A percentile compares a stretch with the other conserved stretches of the same genome.
Evolutionary conservation across 257 asterid genomes (phyloP).

Genomic region (Lithospermum erythrorhizon): DNA sequence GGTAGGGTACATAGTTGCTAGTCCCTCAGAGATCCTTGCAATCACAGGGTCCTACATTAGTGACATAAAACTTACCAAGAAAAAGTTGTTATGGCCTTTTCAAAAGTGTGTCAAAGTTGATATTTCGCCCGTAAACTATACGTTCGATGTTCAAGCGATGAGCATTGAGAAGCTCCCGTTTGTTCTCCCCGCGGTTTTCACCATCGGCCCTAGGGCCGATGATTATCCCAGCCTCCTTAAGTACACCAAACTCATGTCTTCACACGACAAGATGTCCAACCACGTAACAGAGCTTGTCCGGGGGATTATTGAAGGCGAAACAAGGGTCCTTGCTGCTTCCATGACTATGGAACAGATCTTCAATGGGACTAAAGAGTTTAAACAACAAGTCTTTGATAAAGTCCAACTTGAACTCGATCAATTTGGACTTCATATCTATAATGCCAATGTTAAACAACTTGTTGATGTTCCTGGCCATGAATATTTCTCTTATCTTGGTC

Average conservation of each 20-base stretch:
- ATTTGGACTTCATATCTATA: not conserved
- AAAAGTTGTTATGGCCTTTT: too few relatives aligned
- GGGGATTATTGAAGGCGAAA: not conserved
- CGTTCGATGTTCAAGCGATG: not conserved
- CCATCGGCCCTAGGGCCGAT: not conserved
- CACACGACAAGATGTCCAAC: not conserved
- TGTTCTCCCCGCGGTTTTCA: not conserved
- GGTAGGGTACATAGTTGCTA: too few relatives aligned
- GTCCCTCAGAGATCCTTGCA: too few relatives aligned
- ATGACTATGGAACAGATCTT: slow-evolving; percentile 1
- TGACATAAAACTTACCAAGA: too few relatives aligned
- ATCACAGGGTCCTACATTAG: too few relatives aligned
- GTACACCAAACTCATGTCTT: not conserved
- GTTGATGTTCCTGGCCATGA: slow-evolving; percentile 1
- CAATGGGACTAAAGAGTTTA: not conserved
- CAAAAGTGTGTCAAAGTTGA: too few relatives aligned
- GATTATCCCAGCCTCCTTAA: not conserved
- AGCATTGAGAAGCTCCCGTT: not conserved
- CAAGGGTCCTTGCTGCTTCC: not conserved
- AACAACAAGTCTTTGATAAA: slow-evolving; percentile 1
- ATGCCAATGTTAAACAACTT: slow-evolving; percentile 1
- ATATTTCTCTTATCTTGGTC: not conserved
- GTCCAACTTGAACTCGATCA: not conserved
- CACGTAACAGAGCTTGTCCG: not conserved
- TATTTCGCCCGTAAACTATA: not conserved